Percentiles rank a stretch among this genome's conserved stretches.
These are phyloP conservation scores for Phytophthora colocasiae DNA, from an alignment of 352 stramenopile species.

Conservation along the genomic window DNA sequence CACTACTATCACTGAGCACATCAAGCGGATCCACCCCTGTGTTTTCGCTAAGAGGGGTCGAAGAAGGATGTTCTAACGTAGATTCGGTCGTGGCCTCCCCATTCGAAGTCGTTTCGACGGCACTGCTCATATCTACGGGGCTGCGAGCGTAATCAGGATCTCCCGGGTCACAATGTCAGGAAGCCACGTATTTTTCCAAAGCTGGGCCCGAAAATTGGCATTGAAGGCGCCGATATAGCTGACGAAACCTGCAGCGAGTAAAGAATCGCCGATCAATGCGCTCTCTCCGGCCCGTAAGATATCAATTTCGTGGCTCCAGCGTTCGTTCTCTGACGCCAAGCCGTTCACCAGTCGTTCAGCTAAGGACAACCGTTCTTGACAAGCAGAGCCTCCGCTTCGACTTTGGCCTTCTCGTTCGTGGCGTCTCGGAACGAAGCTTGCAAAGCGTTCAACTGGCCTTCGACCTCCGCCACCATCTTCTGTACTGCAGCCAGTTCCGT, in stretches of 20 bases:
- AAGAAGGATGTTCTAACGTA: constrained; percentile 6
- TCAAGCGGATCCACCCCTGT: constrained; percentile 81
- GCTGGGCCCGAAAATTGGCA: constrained; percentile 72
- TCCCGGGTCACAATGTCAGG: constrained; percentile 86
- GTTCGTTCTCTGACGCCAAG: constrained; percentile 88
- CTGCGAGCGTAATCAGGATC: constrained; percentile 78
- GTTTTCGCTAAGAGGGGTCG: constrained; percentile 3
- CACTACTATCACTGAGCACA: constrained; percentile 85
- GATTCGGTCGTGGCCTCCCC: not conserved
- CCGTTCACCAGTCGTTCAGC: constrained; percentile 91
- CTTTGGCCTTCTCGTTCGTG: constrained; percentile 92
- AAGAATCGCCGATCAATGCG: constrained; percentile 87
- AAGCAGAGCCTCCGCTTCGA: constrained; percentile 89
- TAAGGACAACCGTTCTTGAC: constrained; percentile 86
- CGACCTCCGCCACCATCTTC: constrained; percentile 84
- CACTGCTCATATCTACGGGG: constrained; percentile 17
- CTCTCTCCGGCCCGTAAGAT: constrained; percentile 71
- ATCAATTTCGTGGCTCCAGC: constrained; percentile 91
- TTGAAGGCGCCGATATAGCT: constrained; percentile 95
- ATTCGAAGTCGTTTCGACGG: not conserved
- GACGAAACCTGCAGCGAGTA: constrained; percentile 91
- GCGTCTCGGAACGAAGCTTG: constrained; percentile 86
- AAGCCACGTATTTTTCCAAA: constrained; percentile 91
- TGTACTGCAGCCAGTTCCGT: constrained; percentile 82
- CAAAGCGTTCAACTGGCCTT: constrained; percentile 77